Base-by-base conservation (phyloP, 805 yeast genomes). In the Komagataella populi region DNA sequence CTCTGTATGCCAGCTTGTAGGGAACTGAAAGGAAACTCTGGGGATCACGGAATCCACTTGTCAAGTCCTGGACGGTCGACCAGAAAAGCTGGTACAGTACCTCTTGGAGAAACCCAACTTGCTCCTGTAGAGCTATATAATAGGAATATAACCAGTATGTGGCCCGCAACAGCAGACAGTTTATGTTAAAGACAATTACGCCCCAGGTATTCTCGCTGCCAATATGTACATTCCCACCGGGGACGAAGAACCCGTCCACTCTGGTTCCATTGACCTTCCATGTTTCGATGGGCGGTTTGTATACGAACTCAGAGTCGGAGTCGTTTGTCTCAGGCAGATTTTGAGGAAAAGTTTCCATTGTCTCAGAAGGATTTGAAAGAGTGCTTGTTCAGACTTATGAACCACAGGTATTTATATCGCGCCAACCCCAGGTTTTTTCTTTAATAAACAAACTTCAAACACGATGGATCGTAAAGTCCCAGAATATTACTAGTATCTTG, bases 1-100 rank as follows among this genome's bases (percentile, higher is more conserved):
- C 54, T 30, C 45, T 47, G 23, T 57, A 6, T 57, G 55, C 1
- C 57, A 14, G 22, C 52, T 54, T 10, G 51, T 53, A 1, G 63
- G 65, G 5, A 60, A 47, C 8, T 4, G 39, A 30, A 4, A 30
- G 39, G 12, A 30, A 30, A 14, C 39, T 30, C 8, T 30, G 39
- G 39, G 39, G 39, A 30, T 30, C 14, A 5, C 8, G 39, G 8
- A 30, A 30, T 30, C 39, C 39, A 30, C 39, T 8, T 30, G 39
- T 30, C 14, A 30, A 8, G 8, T 30, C 39, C 39, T 30, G 39
- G 39, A 30, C 39, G 2, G 39, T 30, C 3, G 39, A 30, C 39
- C 39, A 30, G 14, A 30, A 30, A 12, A 30, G 39, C 49, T 2
- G 5, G n/a, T 20, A 7, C 5, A 6, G 6, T 17, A 6, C 22